Conservation (phyloP, 805 yeast species). For the Pichia cabralensis region DNA sequence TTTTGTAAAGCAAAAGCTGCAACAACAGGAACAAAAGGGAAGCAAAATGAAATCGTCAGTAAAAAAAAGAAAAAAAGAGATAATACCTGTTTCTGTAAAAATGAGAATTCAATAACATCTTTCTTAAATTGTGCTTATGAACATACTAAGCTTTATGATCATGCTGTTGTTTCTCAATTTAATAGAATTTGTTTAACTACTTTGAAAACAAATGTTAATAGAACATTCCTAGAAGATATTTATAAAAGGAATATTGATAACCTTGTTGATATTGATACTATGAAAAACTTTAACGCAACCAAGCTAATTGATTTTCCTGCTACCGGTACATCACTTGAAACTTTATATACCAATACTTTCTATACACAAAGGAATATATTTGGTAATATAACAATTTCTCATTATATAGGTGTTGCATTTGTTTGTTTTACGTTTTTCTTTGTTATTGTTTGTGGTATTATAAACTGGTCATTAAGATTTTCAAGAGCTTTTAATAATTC, state of each 20-base stretch:
- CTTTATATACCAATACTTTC: conserved; percentile 19
- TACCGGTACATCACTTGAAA: conserved; percentile 13
- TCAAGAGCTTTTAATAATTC: no score
- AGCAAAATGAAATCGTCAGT: no score
- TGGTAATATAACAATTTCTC: conserved; percentile 30
- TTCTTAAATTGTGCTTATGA: conserved; percentile 20
- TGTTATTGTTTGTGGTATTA: conserved; percentile 30
- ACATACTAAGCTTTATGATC: no score
- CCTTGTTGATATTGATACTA: conserved; percentile 17
- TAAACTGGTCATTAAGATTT: conserved; percentile 32
- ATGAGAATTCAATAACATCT: conserved; percentile 20
- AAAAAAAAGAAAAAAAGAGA: no score
- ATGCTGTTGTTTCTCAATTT: no score
- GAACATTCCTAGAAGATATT: conserved; percentile 3
- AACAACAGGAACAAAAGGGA: no score
- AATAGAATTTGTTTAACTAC: no score
- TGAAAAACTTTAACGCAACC: conserved; percentile 26
- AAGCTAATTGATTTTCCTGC: conserved; percentile 29
- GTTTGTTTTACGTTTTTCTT: conserved; percentile 41
- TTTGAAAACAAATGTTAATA: no score
- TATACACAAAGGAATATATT: conserved; percentile 22
- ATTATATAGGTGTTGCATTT: conserved; percentile 36
- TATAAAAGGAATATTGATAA: conserved; percentile 7
- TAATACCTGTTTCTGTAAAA: conserved; percentile 24
- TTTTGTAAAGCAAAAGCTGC: no score